Base-by-base conservation (phyloP, 2,329 filamentous ascomycete genomes). In the Pseudodiploospora longispora region DNA sequence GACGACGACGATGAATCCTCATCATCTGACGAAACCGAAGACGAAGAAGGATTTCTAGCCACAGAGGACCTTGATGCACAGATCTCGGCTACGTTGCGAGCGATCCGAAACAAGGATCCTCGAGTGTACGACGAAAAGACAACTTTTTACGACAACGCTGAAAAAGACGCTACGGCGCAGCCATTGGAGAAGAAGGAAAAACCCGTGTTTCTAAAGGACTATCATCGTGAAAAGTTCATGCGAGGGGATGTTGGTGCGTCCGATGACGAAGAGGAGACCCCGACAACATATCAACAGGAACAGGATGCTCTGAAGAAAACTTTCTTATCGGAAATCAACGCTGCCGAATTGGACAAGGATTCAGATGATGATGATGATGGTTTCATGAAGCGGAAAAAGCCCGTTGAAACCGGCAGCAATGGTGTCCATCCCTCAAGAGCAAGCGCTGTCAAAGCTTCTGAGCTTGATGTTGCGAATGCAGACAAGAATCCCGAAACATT, bases 401-500 rank as follows among this genome's bases (percentile, higher is more conserved):
- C 74, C 46, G 62, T 64, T 32, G 50, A 43, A 36, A 48, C 57
- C 9, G 51, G 59, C 46, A 50, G 59, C 27, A 69, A 71, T 43
- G 72, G 75, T 34, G 59, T 82, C 5, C 78, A 83, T 56, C 77
- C 78, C 4, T 78, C 77, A 5, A 69, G 79, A 50, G 68, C 63
- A 12, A 54, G 65, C 27, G 60, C 60, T 9, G 59, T 71, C 36
- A 72, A 74, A 51, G 62, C 74, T 40, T 65, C 74, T 40, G 72
- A 87, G 44, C 56, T 77, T 9, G 84, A 93, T 55, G 70, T 95
- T 36, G 73, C 80, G 39, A 76, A 78, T 47, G 89, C 93, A 33
- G 86, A 95, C 57, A 85, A 87, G 62, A 83, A 98, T 59, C 93
- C 91, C 0, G 91, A 97, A 59, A 84, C 78, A 1, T 98, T 88